Evolutionary conservation across 768 basidiomycete genomes (phyloP), one percentile per base, ranked within the genome.

Genomic region (Leccinum truebloodii): DNA sequence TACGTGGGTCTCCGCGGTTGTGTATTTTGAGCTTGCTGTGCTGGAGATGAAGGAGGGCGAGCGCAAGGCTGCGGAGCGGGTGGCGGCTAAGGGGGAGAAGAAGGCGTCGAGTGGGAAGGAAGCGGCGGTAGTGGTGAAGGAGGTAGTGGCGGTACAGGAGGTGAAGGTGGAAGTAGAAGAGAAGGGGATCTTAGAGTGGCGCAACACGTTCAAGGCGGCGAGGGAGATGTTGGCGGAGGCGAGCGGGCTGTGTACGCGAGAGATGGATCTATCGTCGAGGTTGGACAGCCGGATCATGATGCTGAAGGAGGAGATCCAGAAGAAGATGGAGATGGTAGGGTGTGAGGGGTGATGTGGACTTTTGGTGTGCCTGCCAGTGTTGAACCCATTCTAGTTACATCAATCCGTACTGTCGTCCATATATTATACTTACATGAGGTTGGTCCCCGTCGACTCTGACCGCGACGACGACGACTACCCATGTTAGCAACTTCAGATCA

Each of bases 1-100:
- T 63, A 86, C 82, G 0, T 92, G 90, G 90, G 81, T 90, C 5
- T 79, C 77, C 1, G 84, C 87, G 3, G 79, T 90, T 3, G 81
- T 88, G 14, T 76, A 81, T 68, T 90, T 90, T 59, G 90, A 92
- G 71, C 73, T 86, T 13, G 86, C 88, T 0, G 87, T 90, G 37
- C 67, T 88, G n/a, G 86, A 88, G 59, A 74, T 92, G 67, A 85
- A 83, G 71, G 84, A 87, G 62, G 80, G 80, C 0, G 84, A 86
- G 55, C 73, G 69, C 24, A 65, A 67, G 61, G 61, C 70, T 52
- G 22, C 58, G 12, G 61, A 59, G 3, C 76, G 77, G 6, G 80
- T 83, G 54, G 72, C 69, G 1, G 55, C 62, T 3, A 26, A 13
- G 2, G 57, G 46, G 37, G 37, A 58, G 4, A 14, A n/a, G 12